Evolutionary conservation across 345 rosid species (phyloP), one percentile per base, ranked within the genome.

Genomic region (Clausena lansium): DNA sequence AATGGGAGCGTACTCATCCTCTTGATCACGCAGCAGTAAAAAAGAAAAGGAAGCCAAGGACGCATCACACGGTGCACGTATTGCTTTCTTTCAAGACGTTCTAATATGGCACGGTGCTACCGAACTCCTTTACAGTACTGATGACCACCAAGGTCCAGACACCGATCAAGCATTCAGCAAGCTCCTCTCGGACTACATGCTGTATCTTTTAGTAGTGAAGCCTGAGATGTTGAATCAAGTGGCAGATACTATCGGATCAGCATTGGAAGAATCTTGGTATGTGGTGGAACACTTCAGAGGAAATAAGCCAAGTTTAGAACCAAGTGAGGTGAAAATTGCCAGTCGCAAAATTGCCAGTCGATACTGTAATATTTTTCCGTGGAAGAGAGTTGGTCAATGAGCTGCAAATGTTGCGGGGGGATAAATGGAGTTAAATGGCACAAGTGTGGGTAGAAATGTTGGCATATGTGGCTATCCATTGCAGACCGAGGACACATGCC

Each of bases 41-140:
- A 39, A 39, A 2, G 2, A 39, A 9, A 39, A 9, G 47, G 47
- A 39, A 39, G 47, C 47, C 11, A 35, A 0, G 38, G 7, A 6
- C 7, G 7, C 7, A 35, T 5, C 5, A 0, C 38, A 6, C 38
- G 7, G 38, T 35, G 7, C 38, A 35, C 38, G 38, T 35, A 4
- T 4, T 5, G 0, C 7, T 35, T 35, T 35, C 38, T 35, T 35
- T 65, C 87, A 87, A 70, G 82, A 86, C 76, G 76, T 87, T 54
- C 79, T 87, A n/a, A 57, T 85, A 47, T 85, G 93, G 93, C 93
- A 89, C 69, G 70, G 88, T 24, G 91, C 93, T 22, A 91, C 91
- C 5, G 91, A 86, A 76, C 83, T 91, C 47, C 63, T 86, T 54
- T 86, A 81, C 27, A 62, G 60, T 4, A 33, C 67, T 0, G 39